Conservation (phyloP, 2,329 filamentous ascomycete species). For the Arthrobotrys iridis region DNA sequence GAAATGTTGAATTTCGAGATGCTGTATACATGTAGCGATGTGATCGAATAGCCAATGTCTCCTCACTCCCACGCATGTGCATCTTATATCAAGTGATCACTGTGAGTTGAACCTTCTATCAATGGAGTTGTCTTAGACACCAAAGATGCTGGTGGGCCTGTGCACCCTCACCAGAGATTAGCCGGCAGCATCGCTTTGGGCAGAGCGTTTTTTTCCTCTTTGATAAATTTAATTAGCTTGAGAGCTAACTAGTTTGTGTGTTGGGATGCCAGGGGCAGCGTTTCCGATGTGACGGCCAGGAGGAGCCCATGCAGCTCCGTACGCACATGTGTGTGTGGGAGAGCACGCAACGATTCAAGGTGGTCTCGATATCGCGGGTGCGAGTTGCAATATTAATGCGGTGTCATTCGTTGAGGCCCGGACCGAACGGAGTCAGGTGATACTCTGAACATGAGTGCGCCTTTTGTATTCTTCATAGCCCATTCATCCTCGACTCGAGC, state of each 20-base stretch:
- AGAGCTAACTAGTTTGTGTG: conserved; percentile 22
- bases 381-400: too few species aligned
- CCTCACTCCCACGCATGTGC: conserved; percentile 39
- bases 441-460: neutral
- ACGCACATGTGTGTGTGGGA: neutral
- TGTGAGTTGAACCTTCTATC: conserved; percentile 39
- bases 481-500: conserved; percentile 6
- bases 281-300: conserved; percentile 21
- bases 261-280: conserved; percentile 25
- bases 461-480: neutral
- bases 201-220: conserved; percentile 25
- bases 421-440: conserved; percentile 38
- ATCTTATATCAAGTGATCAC: conserved; percentile 28
- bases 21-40: conserved; percentile 13
- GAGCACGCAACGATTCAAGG: neutral
- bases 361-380: conserved; percentile 4
- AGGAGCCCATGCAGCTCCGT: conserved; percentile 23
- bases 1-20: conserved; percentile 7
- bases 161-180: conserved; percentile 32
- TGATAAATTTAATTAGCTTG: conserved; percentile 6
- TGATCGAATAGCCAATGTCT: conserved; percentile 35
- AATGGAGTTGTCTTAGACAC: conserved; percentile 53
- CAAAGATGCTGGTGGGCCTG: conserved; percentile 38
- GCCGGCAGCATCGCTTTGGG: conserved; percentile 25
- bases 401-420: neutral